phyloP scores from a whole-genome alignment of 352 stramenopile species.

The Phytopythium aichiense region DNA sequence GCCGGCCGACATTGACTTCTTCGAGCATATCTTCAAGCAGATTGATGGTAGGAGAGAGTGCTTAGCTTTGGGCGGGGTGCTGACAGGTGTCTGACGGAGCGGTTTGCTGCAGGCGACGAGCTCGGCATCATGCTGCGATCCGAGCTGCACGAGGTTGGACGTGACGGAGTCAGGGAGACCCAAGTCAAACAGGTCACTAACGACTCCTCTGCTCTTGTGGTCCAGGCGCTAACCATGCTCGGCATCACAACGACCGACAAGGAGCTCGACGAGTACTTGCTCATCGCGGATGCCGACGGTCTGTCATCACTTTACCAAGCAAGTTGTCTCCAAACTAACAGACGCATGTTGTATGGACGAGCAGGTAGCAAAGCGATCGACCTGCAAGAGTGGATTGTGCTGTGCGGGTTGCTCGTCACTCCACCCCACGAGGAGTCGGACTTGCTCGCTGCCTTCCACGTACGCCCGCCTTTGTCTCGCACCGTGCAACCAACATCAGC shows the following conservation, averaged over 20 bases:
- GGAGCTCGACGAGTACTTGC: slow-evolving; percentile 61
- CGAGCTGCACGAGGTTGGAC: slow-evolving; percentile 48
- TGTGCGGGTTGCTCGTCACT: slow-evolving; percentile 60
- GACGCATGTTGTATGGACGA: neutral
- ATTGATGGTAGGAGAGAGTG: slow-evolving; percentile 41
- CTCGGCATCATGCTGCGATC: slow-evolving; percentile 62
- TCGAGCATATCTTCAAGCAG: slow-evolving; percentile 65
- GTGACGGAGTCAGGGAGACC: neutral
- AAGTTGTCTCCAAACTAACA: neutral
- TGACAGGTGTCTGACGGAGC: neutral
- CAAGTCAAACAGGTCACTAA: too few species aligned
- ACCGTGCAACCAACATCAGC: neutral
- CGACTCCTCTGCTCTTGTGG: neutral
- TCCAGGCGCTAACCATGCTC: slow-evolving; percentile 42
- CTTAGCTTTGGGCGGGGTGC: neutral
- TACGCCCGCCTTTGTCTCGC: slow-evolving; percentile 10
- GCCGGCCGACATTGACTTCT: slow-evolving; percentile 53
- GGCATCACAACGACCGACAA: slow-evolving; percentile 59
- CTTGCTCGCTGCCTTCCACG: slow-evolving; percentile 49
- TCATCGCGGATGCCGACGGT: slow-evolving; percentile 57
- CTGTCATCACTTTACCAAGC: neutral
- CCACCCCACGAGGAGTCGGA: slow-evolving; percentile 46
- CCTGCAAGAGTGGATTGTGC: slow-evolving; percentile 59
- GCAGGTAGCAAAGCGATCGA: slow-evolving; percentile 62
- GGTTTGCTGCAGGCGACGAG: slow-evolving; percentile 28